These are phyloP conservation scores for Bromus sterilis DNA, from an alignment of 176 grass and related monocot genomes.

Conservation along the genomic window DNA sequence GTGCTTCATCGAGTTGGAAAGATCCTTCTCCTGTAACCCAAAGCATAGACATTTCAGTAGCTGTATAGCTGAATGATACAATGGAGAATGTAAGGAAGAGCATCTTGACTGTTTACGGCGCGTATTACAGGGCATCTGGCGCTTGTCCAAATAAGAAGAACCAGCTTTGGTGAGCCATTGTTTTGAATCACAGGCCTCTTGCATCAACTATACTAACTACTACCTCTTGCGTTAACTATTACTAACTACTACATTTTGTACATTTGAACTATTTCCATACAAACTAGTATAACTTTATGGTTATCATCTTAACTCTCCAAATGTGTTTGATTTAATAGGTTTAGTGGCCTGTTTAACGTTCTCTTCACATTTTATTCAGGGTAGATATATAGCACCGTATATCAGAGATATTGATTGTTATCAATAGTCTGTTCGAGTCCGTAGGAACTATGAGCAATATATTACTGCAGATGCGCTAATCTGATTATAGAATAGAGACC, in stretches of 20 bases:
- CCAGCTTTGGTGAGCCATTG: constrained; percentile 17
- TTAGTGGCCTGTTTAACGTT: background rate
- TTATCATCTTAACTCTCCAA: background rate
- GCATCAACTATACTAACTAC: background rate
- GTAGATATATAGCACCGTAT: constrained; percentile 11
- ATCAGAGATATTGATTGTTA: background rate
- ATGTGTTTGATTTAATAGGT: background rate
- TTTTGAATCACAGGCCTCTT: background rate
- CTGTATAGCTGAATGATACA: constrained; percentile 42
- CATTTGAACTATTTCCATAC: constrained; percentile 6
- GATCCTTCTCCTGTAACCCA: constrained; percentile 36
- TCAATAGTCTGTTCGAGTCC: background rate
- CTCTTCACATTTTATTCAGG: background rate
- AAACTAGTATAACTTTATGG: background rate
- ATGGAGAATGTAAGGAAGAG: background rate
- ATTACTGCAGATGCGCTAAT: background rate
- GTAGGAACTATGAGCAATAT: background rate
- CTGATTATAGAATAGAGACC: background rate
- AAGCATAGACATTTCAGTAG: constrained; percentile 54
- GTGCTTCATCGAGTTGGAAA: constrained; percentile 35
- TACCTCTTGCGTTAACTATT: no score
- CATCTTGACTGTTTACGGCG: background rate
- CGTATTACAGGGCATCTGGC: background rate
- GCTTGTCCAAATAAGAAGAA: constrained; percentile 12
- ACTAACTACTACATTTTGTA: background rate